Percentiles rank a stretch among this genome's conserved stretches.
These are phyloP conservation scores for Fusarium sp. DNA, from an alignment of 2,329 filamentous ascomycete species.

Conservation along the genomic window DNA sequence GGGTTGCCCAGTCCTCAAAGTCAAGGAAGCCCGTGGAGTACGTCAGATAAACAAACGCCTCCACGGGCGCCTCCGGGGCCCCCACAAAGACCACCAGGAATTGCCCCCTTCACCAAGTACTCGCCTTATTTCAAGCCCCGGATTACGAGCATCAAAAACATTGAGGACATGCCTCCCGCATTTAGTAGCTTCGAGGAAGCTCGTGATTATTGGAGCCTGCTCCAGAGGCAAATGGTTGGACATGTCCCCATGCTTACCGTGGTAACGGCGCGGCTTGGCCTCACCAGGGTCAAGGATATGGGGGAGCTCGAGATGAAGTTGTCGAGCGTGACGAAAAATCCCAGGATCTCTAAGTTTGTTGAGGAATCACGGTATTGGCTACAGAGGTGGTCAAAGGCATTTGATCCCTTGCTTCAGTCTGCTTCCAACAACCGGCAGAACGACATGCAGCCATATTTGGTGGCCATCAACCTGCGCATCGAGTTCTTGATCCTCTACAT, in stretches of 20 bases:
- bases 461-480: constrained; percentile 52
- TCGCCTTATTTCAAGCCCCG: constrained; percentile 50
- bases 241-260: constrained; percentile 49
- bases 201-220: constrained; percentile 50
- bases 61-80: constrained; percentile 27
- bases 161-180: constrained; percentile 46
- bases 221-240: constrained; percentile 51
- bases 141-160: constrained; percentile 42
- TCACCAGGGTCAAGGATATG: constrained; percentile 42
- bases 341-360: constrained; percentile 46
- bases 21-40: constrained; percentile 43
- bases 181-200: constrained; percentile 49
- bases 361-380: constrained; percentile 51
- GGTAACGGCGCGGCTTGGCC: constrained; percentile 44
- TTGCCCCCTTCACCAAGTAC: constrained; percentile 50
- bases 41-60: constrained; percentile 31
- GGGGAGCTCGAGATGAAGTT: constrained; percentile 46
- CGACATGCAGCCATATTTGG: constrained; percentile 44
- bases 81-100: constrained; percentile 43
- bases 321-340: constrained; percentile 44
- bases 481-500: constrained; percentile 55
- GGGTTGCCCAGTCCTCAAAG: constrained; percentile 49
- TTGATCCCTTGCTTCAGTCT: constrained; percentile 48
- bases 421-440: constrained; percentile 38
- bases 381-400: constrained; percentile 52